Base-by-base conservation (phyloP, 2,329 filamentous ascomycete species). In the Zasmidium angulare region DNA sequence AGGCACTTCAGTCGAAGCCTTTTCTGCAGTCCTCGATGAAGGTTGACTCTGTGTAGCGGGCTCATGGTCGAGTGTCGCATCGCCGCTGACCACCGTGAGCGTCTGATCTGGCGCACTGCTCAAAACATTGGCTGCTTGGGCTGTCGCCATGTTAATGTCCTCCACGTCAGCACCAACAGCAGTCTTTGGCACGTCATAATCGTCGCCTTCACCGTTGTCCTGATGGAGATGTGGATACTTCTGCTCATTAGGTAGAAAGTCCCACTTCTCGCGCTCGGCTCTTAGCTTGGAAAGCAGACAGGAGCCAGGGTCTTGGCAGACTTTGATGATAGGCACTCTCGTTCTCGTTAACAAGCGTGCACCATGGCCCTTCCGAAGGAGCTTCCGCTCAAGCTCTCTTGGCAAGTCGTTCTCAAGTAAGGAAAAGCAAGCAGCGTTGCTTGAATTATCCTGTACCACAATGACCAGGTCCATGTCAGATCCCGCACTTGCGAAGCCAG, bases 401-500 rank as follows among this genome's bases (percentile, higher is more conserved):
- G 91, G 91, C 56, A 95, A 80, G 53, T 82, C 78, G 48, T 82
- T 76, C 20, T 74, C 71, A 1, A 88, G 88, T 51, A 71, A 66
- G 11, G 68, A 70, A 53, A 71, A 69, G 61, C 64, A 61, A 11
- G 70, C 66, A 17, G 65, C 58, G 23, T 56, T 60, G 7, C 66
- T 62, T 43, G 54, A 60, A 7, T 66, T 57, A 21, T 70, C 65
- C 53, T 70, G 84, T 1, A 89, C 88, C 3, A 95, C 78, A 31
- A 96, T 82, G 9, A 88, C 89, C 26, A 96, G 83, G 74, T 97
- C 93, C 88, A 96, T 91, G 69, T 96, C 92, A 1, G 92, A 93
- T n/a, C 86, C 86, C 68, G 89, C 89, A 11, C 90, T 91, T 2
- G 90, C 93, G 75, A 96, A 96, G 0, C 92, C 92, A 12, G 91